phyloP scores from a whole-genome alignment of 2,329 filamentous ascomycete species.

The Fusarium chlamydosporum region DNA sequence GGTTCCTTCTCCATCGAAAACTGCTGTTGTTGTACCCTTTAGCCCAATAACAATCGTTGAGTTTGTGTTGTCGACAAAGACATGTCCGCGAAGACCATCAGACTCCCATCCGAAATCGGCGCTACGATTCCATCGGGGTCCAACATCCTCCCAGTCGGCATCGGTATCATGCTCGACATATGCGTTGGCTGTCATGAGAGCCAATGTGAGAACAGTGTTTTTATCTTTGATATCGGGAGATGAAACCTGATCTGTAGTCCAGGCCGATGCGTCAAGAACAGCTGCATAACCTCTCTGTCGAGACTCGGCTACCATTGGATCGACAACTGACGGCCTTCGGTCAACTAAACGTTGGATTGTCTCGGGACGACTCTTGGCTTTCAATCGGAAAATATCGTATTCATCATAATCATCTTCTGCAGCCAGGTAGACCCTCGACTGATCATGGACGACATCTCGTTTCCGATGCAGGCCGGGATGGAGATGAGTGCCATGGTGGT shows the following conservation, averaged over 20 bases:
- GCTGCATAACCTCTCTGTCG: conserved; percentile 77
- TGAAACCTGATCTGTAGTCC: conserved; percentile 83
- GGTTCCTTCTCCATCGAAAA: conserved; percentile 97
- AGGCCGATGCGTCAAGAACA: conserved; percentile 78
- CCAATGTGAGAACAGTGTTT: conserved; percentile 84
- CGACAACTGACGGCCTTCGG: conserved; percentile 80
- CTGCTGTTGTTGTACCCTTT: conserved; percentile 90
- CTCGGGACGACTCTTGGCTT: conserved; percentile 73
- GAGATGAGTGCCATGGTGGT: conserved; percentile 87
- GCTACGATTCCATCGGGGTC: conserved; percentile 84
- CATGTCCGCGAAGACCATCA: conserved; percentile 90
- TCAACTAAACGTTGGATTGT: conserved; percentile 87
- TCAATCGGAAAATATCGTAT: conserved; percentile 67
- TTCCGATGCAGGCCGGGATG: conserved; percentile 83
- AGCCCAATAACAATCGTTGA: conserved; percentile 90
- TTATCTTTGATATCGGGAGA: conserved; percentile 89
- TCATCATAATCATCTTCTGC: conserved; percentile 70
- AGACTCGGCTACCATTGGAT: conserved; percentile 81
- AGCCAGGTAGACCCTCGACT: conserved; percentile 70
- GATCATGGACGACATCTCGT: conserved; percentile 75
- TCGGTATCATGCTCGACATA: conserved; percentile 82
- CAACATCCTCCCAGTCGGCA: conserved; percentile 87
- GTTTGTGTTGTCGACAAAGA: conserved; percentile 90
- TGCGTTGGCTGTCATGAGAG: conserved; percentile 89
- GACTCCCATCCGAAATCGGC: conserved; percentile 92